These are phyloP conservation scores for Neofusicoccum sp. DNA, from an alignment of 2,329 filamentous ascomycete genomes.

Conservation along the genomic window DNA sequence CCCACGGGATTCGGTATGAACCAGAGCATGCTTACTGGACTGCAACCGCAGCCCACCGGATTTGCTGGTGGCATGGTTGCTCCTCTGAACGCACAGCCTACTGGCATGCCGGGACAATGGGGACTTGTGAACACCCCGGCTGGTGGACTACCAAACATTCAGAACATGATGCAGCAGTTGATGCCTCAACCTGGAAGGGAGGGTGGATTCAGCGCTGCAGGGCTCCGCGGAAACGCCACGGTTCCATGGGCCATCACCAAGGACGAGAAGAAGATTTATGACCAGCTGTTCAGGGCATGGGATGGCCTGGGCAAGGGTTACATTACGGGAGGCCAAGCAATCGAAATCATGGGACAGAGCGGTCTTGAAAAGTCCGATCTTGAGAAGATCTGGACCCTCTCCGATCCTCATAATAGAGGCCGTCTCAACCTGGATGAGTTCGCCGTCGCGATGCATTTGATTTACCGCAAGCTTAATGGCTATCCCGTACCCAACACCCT, in stretches of 20 bases:
- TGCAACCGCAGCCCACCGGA: constrained; percentile 74
- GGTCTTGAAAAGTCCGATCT: constrained; percentile 87
- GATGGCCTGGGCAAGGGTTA: constrained; percentile 91
- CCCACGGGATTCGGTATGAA: constrained; percentile 67
- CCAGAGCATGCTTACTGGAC: constrained; percentile 66
- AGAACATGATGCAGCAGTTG: constrained; percentile 87
- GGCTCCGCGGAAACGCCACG: constrained; percentile 87
- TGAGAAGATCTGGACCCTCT: constrained; percentile 90
- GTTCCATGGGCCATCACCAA: constrained; percentile 99
- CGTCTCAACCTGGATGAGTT: constrained; percentile 95
- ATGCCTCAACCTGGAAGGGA: constrained; percentile 97
- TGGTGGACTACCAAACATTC: constrained; percentile 87
- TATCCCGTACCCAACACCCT: constrained; percentile 86
- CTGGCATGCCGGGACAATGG: constrained; percentile 91
- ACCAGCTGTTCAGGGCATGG: constrained; percentile 93
- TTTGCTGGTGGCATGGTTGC: constrained; percentile 60
- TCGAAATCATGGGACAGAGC: constrained; percentile 96
- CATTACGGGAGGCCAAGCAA: constrained; percentile 86
- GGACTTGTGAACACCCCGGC: constrained; percentile 94
- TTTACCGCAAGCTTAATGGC: constrained; percentile 94
- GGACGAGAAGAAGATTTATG: constrained; percentile 96
- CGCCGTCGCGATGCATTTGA: constrained; percentile 97
- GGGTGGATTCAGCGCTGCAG: constrained; percentile 79
- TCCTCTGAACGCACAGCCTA: constrained; percentile 85
- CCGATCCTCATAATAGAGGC: constrained; percentile 91